Percentiles rank a stretch among this genome's conserved stretches.
phyloP scores from a whole-genome alignment of 148 eudicot genomes.

The Rhododendron henanense region DNA sequence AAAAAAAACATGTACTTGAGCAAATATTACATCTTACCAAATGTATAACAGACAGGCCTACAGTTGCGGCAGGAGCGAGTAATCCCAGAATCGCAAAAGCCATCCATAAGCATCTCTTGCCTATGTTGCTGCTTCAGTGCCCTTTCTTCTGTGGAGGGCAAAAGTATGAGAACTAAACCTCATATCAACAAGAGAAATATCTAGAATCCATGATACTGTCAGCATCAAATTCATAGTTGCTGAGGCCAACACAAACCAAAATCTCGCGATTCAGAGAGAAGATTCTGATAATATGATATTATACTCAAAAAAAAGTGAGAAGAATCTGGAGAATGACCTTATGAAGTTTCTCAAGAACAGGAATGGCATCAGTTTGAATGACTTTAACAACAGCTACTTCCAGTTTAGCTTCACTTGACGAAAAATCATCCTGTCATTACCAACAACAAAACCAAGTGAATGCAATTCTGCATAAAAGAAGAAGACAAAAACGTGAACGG shows the following conservation, averaged over 20 bases:
- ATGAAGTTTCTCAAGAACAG: constrained; percentile 59
- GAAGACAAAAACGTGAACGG: too few relatives aligned
- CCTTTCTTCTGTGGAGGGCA: constrained; percentile 46
- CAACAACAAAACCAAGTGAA: constrained; percentile 3
- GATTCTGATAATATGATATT: background rate
- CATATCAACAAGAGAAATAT: background rate
- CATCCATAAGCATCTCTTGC: constrained; percentile 32
- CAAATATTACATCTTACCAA: constrained; percentile 49
- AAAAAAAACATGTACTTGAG: background rate
- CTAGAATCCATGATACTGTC: background rate
- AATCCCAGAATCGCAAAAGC: constrained; percentile 29
- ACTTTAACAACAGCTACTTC: constrained; percentile 56
- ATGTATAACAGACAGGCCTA: constrained; percentile 62
- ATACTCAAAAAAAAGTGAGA: background rate
- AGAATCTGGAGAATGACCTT: constrained; percentile 39
- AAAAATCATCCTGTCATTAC: constrained; percentile 53
- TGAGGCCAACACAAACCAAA: background rate
- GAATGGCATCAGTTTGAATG: constrained; percentile 67
- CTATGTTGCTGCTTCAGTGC: constrained; percentile 44
- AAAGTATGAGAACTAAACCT: background rate
- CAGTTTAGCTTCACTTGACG: constrained; percentile 44
- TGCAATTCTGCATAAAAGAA: background rate
- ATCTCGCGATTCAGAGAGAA: background rate
- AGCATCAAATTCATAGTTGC: background rate
- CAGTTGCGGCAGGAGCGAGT: constrained; percentile 70